phyloP scores from a whole-genome alignment of 768 basidiomycete species.

The Pisolithus microcarpus region DNA sequence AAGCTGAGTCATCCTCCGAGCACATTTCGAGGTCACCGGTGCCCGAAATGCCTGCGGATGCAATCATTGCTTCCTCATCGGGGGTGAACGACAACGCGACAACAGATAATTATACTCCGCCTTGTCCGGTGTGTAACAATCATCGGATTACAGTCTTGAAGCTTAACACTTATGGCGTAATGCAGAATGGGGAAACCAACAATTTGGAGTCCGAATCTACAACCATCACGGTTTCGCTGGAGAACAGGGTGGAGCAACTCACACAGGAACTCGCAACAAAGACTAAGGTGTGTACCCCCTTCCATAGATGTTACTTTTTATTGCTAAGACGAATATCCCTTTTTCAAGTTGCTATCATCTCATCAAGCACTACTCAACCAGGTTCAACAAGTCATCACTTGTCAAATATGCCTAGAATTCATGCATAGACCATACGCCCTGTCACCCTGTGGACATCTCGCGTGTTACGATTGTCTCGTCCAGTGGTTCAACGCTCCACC shows the following conservation, averaged over 20 bases:
- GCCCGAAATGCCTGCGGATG: constrained; percentile 2
- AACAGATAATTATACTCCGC: not conserved
- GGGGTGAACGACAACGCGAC: not conserved
- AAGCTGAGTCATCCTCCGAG: constrained; percentile 1
- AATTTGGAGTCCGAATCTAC: not conserved
- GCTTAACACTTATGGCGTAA: not conserved
- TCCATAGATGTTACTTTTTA: not conserved
- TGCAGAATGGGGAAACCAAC: not conserved
- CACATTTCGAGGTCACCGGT: not conserved
- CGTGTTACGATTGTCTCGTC: constrained; percentile 65
- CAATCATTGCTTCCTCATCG: not conserved
- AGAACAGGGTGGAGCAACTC: constrained; percentile 32
- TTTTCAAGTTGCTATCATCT: constrained; percentile 38
- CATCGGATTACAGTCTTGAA: too few relatives aligned
- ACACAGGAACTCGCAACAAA: constrained; percentile 38
- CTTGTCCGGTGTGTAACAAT: not conserved
- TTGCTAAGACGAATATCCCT: not conserved
- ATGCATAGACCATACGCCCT: constrained; percentile 69
- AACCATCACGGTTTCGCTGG: constrained; percentile 3
- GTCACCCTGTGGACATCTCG: constrained; percentile 68
- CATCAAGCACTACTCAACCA: constrained; percentile 49
- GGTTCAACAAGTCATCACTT: constrained; percentile 59
- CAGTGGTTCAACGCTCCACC: constrained; percentile 62
- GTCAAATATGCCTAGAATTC: constrained; percentile 74
- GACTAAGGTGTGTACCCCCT: constrained; percentile 27